Percentiles rank a stretch among this genome's conserved stretches.
phyloP scores from a whole-genome alignment of 495 filamentous ascomycete genomes.

The Annulohypoxylon maeteangense region DNA sequence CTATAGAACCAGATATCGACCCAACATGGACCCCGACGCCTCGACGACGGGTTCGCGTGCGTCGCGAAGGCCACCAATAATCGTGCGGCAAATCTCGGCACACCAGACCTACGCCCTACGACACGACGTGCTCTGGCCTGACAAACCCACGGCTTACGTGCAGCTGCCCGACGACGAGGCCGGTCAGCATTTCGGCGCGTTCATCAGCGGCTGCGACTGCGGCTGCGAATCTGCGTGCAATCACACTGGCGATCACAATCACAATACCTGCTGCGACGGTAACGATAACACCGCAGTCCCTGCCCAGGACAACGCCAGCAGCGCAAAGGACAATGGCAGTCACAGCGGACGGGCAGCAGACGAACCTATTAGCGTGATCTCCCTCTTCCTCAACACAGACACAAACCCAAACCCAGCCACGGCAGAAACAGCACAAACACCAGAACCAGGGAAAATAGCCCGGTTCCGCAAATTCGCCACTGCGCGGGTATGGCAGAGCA shows the following conservation, averaged over 20 bases:
- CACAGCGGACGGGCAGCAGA: conserved; percentile 9
- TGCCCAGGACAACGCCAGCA: not conserved
- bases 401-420: too few species aligned
- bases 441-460: too few species aligned
- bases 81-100: conserved; percentile 30
- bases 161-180: conserved; percentile 39
- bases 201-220: not conserved
- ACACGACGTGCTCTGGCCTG: conserved; percentile 41
- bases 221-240: not conserved
- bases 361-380: conserved; percentile 35
- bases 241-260: not conserved
- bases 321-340: not conserved
- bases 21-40: conserved; percentile 36
- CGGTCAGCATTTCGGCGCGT: conserved; percentile 40
- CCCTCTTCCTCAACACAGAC: conserved; percentile 34
- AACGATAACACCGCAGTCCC: not conserved
- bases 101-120: conserved; percentile 35
- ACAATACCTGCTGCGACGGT: not conserved
- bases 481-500: conserved; percentile 38
- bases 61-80: conserved; percentile 11
- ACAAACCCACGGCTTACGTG: conserved; percentile 40
- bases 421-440: too few species aligned
- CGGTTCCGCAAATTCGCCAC: conserved; percentile 43
- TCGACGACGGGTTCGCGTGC: not conserved
- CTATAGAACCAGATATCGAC: conserved; percentile 32